Evolutionary conservation across 2,329 filamentous ascomycete genomes (phyloP).

Genomic region (Hymenoscyphus infarciens): DNA sequence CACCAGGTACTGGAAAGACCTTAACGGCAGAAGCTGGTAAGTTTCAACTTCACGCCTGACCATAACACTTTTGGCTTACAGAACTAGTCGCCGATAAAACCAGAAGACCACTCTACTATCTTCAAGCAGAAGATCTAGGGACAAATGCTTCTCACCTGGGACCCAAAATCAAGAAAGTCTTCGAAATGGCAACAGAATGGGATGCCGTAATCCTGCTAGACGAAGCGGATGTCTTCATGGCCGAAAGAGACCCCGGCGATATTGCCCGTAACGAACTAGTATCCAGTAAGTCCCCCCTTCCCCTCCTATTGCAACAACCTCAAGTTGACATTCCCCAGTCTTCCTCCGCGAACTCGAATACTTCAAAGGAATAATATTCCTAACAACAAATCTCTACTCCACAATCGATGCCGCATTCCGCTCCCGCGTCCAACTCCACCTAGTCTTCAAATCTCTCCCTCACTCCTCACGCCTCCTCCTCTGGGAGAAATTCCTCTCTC

Average conservation of each 20-base stretch:
- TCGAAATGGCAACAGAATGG: constrained; percentile 26
- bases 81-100: constrained; percentile 20
- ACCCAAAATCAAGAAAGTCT: constrained; percentile 23
- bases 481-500: constrained; percentile 46
- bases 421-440: constrained; percentile 45
- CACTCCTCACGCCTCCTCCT: constrained; percentile 39
- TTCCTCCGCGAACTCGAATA: constrained; percentile 13
- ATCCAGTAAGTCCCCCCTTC: constrained; percentile 32
- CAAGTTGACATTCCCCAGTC: not conserved
- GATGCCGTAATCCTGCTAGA: constrained; percentile 25
- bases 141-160: constrained; percentile 18
- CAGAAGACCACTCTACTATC: constrained; percentile 21
- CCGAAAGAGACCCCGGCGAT: constrained; percentile 43
- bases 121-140: constrained; percentile 25
- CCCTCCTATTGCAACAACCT: not conserved
- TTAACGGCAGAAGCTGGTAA: constrained; percentile 38
- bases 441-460: constrained; percentile 42
- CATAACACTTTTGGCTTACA: not conserved
- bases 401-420: constrained; percentile 38
- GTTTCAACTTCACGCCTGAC: not conserved
- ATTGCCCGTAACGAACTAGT: constrained; percentile 48
- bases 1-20: constrained; percentile 26
- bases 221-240: constrained; percentile 52
- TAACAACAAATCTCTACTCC: constrained; percentile 34
- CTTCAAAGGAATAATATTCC: constrained; percentile 26